phyloP scores from a whole-genome alignment of 1,139 yeast species.

The Pichia inconspicua region DNA sequence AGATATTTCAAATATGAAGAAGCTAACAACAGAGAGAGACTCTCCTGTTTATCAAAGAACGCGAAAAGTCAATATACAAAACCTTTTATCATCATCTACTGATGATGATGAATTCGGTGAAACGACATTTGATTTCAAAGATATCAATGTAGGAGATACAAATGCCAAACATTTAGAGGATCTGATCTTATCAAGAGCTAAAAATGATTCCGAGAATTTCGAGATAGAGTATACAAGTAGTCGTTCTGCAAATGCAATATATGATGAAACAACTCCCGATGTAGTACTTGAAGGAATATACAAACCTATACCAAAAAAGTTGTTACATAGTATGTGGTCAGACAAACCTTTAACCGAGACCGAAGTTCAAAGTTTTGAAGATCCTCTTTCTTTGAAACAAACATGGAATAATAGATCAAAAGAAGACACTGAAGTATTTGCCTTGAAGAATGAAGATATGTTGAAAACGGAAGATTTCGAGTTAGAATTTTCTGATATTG shows the following conservation, averaged over 20 bases:
- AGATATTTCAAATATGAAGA: conserved; percentile 13
- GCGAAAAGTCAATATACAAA: conserved; percentile 11
- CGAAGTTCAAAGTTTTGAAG: conserved; percentile 12
- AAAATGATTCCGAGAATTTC: conserved; percentile 29
- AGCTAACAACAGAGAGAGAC: conserved; percentile 20
- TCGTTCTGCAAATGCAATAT: conserved; percentile 15
- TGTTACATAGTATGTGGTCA: conserved; percentile 16
- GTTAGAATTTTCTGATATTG: conserved; percentile 23
- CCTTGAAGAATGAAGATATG: conserved; percentile 10
- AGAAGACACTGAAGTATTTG: conserved; percentile 7
- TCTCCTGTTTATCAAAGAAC: conserved; percentile 18
- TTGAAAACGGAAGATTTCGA: conserved; percentile 10
- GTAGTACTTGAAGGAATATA: conserved; percentile 5
- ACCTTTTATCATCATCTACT: conserved; percentile 10
- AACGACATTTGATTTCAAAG: conserved; percentile 13
- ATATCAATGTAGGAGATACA: neutral
- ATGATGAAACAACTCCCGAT: conserved; percentile 11
- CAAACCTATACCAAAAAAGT: conserved; percentile 12
- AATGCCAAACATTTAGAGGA: conserved; percentile 9
- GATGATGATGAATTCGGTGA: conserved; percentile 13
- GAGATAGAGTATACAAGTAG: conserved; percentile 32
- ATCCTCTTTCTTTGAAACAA: conserved; percentile 19
- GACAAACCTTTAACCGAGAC: conserved; percentile 9
- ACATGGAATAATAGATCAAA: conserved; percentile 5
- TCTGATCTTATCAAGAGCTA: conserved; percentile 4